A percentile compares a stretch with the other conserved stretches of the same genome.
phyloP scores from a whole-genome alignment of 495 filamentous ascomycete genomes.

The Cudoniella acicularis region DNA sequence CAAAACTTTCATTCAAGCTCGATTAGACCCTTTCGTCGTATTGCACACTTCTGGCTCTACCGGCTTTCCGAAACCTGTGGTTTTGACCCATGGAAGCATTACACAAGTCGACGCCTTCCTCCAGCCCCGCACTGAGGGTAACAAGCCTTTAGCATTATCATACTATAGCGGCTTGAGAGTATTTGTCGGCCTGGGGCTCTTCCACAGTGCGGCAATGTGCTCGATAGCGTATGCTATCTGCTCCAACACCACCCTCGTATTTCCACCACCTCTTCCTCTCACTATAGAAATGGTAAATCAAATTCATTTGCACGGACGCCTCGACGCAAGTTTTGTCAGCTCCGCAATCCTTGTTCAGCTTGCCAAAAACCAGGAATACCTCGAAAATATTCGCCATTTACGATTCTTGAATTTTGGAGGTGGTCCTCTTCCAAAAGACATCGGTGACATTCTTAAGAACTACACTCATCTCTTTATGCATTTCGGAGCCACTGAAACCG shows the following conservation, averaged over 20 bases:
- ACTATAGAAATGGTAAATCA: not conserved
- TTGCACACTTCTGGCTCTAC: conserved; percentile 30
- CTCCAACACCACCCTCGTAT: no score
- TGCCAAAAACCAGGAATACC: not conserved
- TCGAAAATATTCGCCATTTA: not conserved
- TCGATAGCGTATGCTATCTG: no score
- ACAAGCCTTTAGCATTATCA: no score
- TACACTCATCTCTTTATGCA: not conserved
- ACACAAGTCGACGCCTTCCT: not conserved
- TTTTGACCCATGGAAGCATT: not conserved
- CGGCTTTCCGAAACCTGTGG: conserved; percentile 26
- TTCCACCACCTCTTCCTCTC: not conserved
- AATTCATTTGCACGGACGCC: not conserved
- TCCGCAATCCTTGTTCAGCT: not conserved
- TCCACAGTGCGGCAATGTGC: no score
- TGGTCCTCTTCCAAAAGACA: not conserved
- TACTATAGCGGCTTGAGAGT: no score
- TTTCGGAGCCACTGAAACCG: not conserved
- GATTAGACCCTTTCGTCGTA: conserved; percentile 28
- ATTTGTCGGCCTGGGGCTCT: no score
- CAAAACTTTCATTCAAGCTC: conserved; percentile 27
- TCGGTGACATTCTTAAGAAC: not conserved
- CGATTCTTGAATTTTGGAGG: not conserved
- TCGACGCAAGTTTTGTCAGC: not conserved
- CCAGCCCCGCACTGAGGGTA: conserved; percentile 13